phyloP scores from a whole-genome alignment of 73 alveolate genomes.

The Stentor roeselii region DNA sequence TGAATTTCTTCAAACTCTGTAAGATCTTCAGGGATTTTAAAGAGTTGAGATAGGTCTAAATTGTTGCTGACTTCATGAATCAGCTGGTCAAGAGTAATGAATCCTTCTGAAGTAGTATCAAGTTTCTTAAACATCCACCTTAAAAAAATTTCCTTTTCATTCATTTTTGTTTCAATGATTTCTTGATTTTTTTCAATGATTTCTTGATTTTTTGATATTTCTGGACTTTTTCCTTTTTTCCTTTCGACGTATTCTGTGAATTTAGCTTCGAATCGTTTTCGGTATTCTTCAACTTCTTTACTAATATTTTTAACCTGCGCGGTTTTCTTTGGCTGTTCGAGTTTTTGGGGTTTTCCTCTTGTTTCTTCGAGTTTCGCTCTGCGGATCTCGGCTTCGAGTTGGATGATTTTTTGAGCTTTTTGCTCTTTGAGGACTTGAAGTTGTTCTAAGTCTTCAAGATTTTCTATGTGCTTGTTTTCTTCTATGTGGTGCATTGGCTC shows the following conservation, averaged over 20 bases:
- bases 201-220: neutral
- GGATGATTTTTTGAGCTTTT: neutral
- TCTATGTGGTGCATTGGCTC: too few relatives aligned
- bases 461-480: too few relatives aligned
- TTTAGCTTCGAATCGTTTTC: neutral
- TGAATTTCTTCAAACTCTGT: neutral
- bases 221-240: neutral
- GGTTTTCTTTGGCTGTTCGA: too few relatives aligned
- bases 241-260: neutral
- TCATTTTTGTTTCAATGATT: neutral
- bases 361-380: too few relatives aligned
- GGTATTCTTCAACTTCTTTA: too few relatives aligned
- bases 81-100: neutral
- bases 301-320: too few relatives aligned
- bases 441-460: too few relatives aligned
- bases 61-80: neutral
- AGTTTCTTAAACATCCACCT: neutral
- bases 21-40: neutral
- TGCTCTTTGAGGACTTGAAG: neutral
- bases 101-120: slow-evolving; percentile 1
- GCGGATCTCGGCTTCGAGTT: neutral
- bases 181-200: neutral
- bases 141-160: neutral
- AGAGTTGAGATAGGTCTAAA: neutral
- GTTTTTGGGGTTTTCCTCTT: too few relatives aligned